Percentiles rank a stretch among this genome's conserved stretches.
Evolutionary conservation across 148 eudicot genomes (phyloP).

Genomic region (Rhododendron simsii): DNA sequence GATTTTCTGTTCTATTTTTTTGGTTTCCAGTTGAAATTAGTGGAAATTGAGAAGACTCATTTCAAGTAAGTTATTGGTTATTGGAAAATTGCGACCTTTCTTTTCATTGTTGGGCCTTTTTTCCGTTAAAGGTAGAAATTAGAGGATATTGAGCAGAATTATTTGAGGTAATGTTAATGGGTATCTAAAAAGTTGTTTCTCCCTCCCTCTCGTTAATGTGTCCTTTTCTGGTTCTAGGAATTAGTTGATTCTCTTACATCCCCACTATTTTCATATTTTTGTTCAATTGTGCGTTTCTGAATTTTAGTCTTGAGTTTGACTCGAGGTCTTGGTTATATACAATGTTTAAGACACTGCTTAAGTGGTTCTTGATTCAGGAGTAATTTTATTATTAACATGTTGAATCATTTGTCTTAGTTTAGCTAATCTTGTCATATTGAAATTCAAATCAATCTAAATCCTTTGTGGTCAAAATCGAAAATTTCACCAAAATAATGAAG

Average conservation of each 20-base stretch:
- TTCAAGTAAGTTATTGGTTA: slow-evolving; percentile 32
- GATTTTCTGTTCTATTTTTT: slow-evolving; percentile 11
- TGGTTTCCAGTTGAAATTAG: slow-evolving; percentile 38
- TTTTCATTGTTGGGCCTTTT: background rate
- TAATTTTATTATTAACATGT: background rate
- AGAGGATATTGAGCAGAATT: background rate
- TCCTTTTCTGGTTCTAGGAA: background rate
- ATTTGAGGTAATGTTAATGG: background rate
- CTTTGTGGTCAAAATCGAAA: too few relatives aligned
- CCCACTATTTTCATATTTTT: background rate
- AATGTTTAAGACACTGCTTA: background rate
- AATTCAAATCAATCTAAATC: background rate
- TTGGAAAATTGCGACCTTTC: background rate
- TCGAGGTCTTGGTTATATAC: background rate
- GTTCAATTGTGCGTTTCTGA: background rate
- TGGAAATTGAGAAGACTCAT: slow-evolving; percentile 37
- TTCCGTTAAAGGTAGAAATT: background rate
- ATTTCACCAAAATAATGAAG: too few relatives aligned
- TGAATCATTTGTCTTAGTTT: background rate
- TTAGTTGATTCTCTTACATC: background rate
- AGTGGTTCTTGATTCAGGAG: background rate
- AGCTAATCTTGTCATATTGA: background rate
- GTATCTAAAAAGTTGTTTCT: too few relatives aligned
- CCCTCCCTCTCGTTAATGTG: too few relatives aligned
- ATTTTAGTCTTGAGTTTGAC: background rate